Percentiles rank a stretch among this genome's conserved stretches.
Evolutionary conservation across 805 yeast genomes (phyloP).

Genomic region (Millerozyma acaciae): DNA sequence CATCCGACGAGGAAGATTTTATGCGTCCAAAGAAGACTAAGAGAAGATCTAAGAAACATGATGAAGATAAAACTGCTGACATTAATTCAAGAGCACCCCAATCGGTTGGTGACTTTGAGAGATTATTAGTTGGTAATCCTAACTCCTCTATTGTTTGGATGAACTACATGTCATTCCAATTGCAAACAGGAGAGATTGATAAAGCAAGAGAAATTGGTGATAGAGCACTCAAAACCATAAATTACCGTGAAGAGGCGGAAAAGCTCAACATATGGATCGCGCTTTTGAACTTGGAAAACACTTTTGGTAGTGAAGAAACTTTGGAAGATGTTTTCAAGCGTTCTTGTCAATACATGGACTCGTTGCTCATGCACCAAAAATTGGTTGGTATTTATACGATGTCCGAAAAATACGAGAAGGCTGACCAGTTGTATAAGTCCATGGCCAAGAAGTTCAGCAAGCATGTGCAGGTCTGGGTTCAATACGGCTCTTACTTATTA

Average conservation of each 20-base stretch:
- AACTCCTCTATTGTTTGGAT: constrained; percentile 94
- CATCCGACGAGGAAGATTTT: constrained; percentile 56
- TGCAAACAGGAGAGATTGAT: constrained; percentile 89
- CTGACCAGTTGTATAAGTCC: constrained; percentile 60
- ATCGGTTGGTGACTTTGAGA: constrained; percentile 87
- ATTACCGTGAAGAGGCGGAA: constrained; percentile 88
- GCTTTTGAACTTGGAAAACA: constrained; percentile 84
- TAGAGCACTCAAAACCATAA: constrained; percentile 87
- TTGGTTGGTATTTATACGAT: constrained; percentile 69
- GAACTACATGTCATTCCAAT: constrained; percentile 97
- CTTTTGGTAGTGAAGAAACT: constrained; percentile 84
- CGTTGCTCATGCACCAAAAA: constrained; percentile 75
- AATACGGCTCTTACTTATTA: constrained; percentile 72
- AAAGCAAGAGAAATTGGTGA: constrained; percentile 92
- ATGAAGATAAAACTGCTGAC: constrained; percentile 82
- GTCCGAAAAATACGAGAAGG: constrained; percentile 68
- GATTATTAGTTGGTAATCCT: constrained; percentile 87
- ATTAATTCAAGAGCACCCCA: constrained; percentile 84
- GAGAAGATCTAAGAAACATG: constrained; percentile 46
- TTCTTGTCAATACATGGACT: constrained; percentile 89
- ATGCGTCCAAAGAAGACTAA: constrained; percentile 48
- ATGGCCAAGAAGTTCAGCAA: constrained; percentile 78
- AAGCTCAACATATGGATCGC: constrained; percentile 96
- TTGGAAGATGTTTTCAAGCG: constrained; percentile 77
- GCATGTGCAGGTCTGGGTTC: constrained; percentile 70